These are phyloP conservation scores for Elongisporangium prolatum DNA, from an alignment of 352 stramenopile species.

Conservation along the genomic window DNA sequence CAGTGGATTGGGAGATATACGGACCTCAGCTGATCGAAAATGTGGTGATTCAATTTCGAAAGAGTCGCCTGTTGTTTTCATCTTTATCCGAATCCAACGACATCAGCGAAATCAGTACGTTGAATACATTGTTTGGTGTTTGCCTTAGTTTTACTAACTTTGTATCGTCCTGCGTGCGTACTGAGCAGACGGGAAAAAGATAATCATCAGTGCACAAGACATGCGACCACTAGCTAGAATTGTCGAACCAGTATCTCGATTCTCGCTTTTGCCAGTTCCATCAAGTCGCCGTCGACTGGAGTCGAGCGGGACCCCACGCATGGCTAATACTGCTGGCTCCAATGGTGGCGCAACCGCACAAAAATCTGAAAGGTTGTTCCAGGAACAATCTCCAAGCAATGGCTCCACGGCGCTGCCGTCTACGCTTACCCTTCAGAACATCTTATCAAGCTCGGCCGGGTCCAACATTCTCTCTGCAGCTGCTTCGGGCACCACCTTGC, in stretches of 20 bases:
- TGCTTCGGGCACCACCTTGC: slow-evolving; percentile 49
- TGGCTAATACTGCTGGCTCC: not conserved
- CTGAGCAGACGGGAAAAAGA: slow-evolving; percentile 61
- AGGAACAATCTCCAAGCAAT: slow-evolving; percentile 27
- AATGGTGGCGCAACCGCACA: not conserved
- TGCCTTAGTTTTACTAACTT: slow-evolving; percentile 12
- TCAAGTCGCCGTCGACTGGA: slow-evolving; percentile 39
- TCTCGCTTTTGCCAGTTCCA: slow-evolving; percentile 74
- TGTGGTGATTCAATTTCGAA: slow-evolving; percentile 82
- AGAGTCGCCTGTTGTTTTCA: slow-evolving; percentile 81
- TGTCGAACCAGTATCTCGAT: slow-evolving; percentile 69
- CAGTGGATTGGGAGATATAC: slow-evolving; percentile 88
- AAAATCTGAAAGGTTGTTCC: slow-evolving; percentile 34
- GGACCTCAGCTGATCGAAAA: slow-evolving; percentile 82
- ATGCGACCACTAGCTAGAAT: slow-evolving; percentile 63
- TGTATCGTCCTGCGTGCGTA: slow-evolving; percentile 3
- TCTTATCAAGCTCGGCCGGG: slow-evolving; percentile 58
- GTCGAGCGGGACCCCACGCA: slow-evolving; percentile 1
- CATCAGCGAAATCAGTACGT: slow-evolving; percentile 84
- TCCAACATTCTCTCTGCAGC: slow-evolving; percentile 66
- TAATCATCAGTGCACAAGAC: slow-evolving; percentile 63
- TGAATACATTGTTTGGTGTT: not conserved
- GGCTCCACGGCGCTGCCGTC: slow-evolving; percentile 30
- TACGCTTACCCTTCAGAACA: slow-evolving; percentile 53
- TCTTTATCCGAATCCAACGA: slow-evolving; percentile 78